These are phyloP conservation scores for Penicillium lagena DNA, from an alignment of 495 filamentous ascomycete genomes.

Conservation along the genomic window DNA sequence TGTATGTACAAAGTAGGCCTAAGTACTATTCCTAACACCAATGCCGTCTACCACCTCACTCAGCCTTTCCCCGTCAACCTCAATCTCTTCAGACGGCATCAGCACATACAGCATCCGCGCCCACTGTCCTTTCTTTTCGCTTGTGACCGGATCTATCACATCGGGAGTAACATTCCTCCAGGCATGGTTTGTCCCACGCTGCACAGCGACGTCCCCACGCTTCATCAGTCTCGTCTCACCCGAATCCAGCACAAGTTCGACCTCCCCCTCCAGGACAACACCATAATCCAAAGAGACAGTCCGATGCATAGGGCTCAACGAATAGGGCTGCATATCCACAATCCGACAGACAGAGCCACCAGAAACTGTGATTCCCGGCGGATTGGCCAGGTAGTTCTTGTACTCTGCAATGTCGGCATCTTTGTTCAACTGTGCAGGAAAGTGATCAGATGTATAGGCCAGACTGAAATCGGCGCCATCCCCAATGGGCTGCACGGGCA, in stretches of 20 bases:
- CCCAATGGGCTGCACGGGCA: conserved; percentile 16
- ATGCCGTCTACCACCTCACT: conserved; percentile 40
- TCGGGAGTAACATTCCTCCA: conserved; percentile 36
- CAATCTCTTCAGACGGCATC: conserved; percentile 30
- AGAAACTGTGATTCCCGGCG: conserved; percentile 42
- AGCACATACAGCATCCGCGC: conserved; percentile 54
- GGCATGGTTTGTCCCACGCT: conserved; percentile 49
- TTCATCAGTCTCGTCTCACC: conserved; percentile 55
- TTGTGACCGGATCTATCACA: conserved; percentile 8
- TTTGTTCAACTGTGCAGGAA: conserved; percentile 45
- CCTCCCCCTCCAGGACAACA: conserved; percentile 65
- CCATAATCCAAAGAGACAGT: conserved; percentile 71
- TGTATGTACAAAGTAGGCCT: neutral
- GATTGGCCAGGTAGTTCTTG: conserved; percentile 28
- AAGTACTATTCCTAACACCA: conserved; percentile 25
- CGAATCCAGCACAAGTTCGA: conserved; percentile 71
- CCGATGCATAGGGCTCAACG: conserved; percentile 61
- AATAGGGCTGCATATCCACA: conserved; percentile 59
- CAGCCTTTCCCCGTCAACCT: conserved; percentile 30
- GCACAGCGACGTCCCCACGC: conserved; percentile 64
- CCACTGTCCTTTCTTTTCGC: conserved; percentile 23
- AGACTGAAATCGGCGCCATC: conserved; percentile 24
- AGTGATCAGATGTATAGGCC: conserved; percentile 44
- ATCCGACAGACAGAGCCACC: conserved; percentile 44
- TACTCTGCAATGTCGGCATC: conserved; percentile 40